Conservation (phyloP, 169 alveolate species). For the Cytauxzoon felis region DNA sequence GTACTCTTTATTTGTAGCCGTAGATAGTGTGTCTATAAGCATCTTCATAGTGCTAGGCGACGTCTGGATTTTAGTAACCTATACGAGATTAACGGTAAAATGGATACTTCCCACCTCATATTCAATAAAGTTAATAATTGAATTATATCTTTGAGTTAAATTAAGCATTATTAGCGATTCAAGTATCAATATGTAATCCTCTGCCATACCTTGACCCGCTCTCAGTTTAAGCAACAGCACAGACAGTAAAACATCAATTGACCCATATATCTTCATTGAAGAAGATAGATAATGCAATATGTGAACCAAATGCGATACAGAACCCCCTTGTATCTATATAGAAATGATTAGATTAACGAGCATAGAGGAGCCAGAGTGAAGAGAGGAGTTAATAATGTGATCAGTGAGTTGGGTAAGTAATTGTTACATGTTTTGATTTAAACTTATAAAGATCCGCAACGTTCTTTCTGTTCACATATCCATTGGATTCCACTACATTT, state of each 20-base stretch:
- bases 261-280: conserved; percentile 17
- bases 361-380: no score
- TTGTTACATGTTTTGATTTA: conserved; percentile 14
- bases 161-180: conserved; percentile 44
- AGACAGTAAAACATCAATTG: conserved; percentile 25
- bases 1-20: conserved; percentile 2
- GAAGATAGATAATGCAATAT: conserved; percentile 41
- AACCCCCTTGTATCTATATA: conserved; percentile 23
- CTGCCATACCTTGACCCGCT: conserved; percentile 14
- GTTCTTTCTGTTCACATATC: conserved; percentile 19
- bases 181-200: conserved; percentile 26
- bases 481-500: no score
- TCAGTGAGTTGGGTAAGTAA: neutral
- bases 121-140: conserved; percentile 5
- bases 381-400: no score
- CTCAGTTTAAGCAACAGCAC: conserved; percentile 10
- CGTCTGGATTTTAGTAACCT: neutral
- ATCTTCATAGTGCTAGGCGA: neutral
- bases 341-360: neutral
- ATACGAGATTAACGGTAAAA: neutral
- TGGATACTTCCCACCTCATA: conserved; percentile 6
- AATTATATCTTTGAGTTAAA: conserved; percentile 30
- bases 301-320: conserved; percentile 10
- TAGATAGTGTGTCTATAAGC: neutral
- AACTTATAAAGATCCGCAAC: conserved; percentile 11